Evolutionary conservation across 176 grass and related monocot genomes (phyloP).

Genomic region (Tuctoria greenei): DNA sequence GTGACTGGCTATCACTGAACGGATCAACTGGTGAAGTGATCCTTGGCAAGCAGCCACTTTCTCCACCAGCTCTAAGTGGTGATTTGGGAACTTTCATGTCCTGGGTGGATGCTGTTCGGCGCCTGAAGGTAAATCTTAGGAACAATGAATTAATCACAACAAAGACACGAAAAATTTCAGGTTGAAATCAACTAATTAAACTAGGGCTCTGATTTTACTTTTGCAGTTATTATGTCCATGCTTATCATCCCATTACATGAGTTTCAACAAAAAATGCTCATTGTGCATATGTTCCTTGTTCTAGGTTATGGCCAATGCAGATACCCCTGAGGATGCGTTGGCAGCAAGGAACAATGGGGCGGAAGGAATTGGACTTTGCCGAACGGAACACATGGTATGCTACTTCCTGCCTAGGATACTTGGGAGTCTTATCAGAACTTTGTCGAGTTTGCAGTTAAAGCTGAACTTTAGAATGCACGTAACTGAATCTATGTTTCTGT

Average conservation of each 20-base stretch:
- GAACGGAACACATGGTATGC: slow-evolving; percentile 95
- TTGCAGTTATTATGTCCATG: no score
- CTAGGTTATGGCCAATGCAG: slow-evolving; percentile 98
- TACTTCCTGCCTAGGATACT: slow-evolving; percentile 9
- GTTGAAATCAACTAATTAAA: no score
- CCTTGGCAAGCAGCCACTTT: slow-evolving; percentile 82
- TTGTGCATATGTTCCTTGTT: slow-evolving; percentile 22
- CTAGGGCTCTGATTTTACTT: no score
- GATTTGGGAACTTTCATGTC: slow-evolving; percentile 91
- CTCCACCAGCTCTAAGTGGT: slow-evolving; percentile 75
- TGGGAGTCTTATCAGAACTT: neutral
- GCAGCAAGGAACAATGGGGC: slow-evolving; percentile 88
- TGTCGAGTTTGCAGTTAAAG: slow-evolving; percentile 1
- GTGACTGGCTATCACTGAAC: slow-evolving; percentile 94
- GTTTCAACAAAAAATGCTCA: neutral
- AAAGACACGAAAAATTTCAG: neutral
- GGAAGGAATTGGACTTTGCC: slow-evolving; percentile 93
- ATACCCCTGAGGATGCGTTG: slow-evolving; percentile 92
- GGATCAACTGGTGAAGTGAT: slow-evolving; percentile 97
- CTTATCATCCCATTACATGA: neutral
- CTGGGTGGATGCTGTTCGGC: slow-evolving; percentile 90
- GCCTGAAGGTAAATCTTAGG: slow-evolving; percentile 64
- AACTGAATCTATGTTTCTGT: neutral
- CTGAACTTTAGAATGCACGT: neutral
- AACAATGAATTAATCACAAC: neutral